Evolutionary conservation across 2,329 filamentous ascomycete genomes (phyloP).

Genomic region (Ophiostoma sp.): DNA sequence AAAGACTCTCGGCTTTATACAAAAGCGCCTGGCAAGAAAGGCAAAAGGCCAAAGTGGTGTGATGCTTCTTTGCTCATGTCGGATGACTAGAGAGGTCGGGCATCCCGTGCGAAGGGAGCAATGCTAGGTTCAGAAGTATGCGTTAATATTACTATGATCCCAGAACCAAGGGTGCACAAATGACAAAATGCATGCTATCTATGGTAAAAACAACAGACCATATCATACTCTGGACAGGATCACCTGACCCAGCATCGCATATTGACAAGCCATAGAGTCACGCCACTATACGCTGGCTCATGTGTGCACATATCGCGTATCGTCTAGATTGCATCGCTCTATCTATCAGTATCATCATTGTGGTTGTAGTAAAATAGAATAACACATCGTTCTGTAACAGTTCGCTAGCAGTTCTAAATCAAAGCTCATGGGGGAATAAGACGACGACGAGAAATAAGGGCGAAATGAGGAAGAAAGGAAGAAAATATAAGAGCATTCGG

Average conservation of each 20-base stretch:
- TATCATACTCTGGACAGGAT: too few relatives aligned
- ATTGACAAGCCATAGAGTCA: too few relatives aligned
- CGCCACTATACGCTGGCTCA: too few relatives aligned
- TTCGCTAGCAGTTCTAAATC: constrained; percentile 2
- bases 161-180: too few relatives aligned
- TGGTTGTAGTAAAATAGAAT: background rate
- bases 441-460: constrained; percentile 1
- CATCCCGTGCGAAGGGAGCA: background rate
- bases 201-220: too few relatives aligned
- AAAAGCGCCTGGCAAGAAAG: too few relatives aligned
- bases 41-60: background rate
- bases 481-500: background rate
- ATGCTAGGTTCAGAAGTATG: background rate
- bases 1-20: background rate
- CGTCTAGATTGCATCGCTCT: background rate
- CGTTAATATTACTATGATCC: background rate
- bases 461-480: constrained; percentile 4
- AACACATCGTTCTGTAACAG: constrained; percentile 1
- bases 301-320: too few relatives aligned
- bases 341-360: background rate
- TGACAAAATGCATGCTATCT: too few relatives aligned
- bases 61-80: background rate
- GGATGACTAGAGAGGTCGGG: background rate
- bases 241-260: too few relatives aligned
- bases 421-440: constrained; percentile 17